Base-by-base conservation (phyloP, 2,329 filamentous ascomycete species). In the Leptosphaerulina australis region DNA sequence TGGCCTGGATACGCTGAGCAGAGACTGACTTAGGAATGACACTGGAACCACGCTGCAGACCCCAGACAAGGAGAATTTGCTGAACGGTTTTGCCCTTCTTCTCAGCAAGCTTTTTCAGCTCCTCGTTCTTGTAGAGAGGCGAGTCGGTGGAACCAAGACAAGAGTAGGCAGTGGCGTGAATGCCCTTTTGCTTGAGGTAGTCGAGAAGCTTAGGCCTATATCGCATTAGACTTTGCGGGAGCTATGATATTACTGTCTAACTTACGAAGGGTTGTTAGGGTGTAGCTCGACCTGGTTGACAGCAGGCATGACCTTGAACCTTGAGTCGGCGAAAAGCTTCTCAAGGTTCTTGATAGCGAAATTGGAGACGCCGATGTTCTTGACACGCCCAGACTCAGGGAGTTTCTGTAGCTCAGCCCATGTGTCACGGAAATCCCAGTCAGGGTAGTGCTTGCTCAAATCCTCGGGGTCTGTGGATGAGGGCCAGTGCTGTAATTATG, bases 21-120 rank as follows among this genome's bases (percentile, higher is more conserved):
- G 83, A 91, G 50, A 92, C 88, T 43, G 83, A 88, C 82, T 96
- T 96, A 65, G 90, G 90, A 64, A 96, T 91, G 43, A 96, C 90
- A 59, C 84, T 88, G 79, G 87, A 90, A 51, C 88, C 90, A 69
- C 91, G 86, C 71, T 88, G 84, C 46, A 95, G 76, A 58, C 90
- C 90, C 90, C 90, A 96, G 64, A 85, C 79, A 57, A 96, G 76
- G 64, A 94, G 76, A 43, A 91, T 83, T 79, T 95, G 88, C 77
- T 91, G 86, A 8, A 83, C 79, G 11, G 85, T 85, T 78, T 85
- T 86, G 68, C 82, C 82, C 77, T 88, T 88, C 50, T 53, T 61
- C 38, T 86, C 76, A 24, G 88, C 88, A 40, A 91, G 76, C 52
- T 79, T 74, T 50, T 81, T 76, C 20, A 91, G 78, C 14, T 81